Evolutionary conservation across 768 basidiomycete species (phyloP).

Genomic region (Dentipellis sp.): DNA sequence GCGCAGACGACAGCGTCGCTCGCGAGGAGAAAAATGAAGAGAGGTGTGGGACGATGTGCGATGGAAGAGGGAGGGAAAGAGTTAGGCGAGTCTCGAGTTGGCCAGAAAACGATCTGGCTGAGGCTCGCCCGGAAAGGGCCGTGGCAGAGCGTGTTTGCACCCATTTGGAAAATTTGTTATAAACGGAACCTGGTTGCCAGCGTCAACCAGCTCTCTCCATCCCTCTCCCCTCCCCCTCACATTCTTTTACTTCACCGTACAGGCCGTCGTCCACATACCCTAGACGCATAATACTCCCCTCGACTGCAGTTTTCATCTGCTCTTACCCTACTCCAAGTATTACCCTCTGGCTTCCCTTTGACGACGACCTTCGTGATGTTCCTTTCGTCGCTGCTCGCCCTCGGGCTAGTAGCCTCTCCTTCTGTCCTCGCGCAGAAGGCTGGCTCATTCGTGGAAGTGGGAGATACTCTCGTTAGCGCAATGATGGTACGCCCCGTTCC

Average conservation of each 20-base stretch:
- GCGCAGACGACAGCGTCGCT: no score
- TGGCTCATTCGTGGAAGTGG: conserved; percentile 24
- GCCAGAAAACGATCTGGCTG: background rate
- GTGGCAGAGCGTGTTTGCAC: background rate
- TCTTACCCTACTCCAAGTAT: background rate
- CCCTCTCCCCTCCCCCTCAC: background rate
- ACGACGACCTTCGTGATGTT: conserved; percentile 17
- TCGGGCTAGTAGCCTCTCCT: conserved; percentile 33
- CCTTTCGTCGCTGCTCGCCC: conserved; percentile 29
- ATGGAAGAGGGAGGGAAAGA: background rate
- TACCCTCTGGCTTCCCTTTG: background rate
- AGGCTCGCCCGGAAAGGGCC: background rate
- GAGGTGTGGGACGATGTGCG: background rate
- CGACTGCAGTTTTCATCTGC: background rate
- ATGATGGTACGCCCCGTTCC: conserved; percentile 38
- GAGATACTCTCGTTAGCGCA: conserved; percentile 35
- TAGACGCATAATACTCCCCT: background rate
- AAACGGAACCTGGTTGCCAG: background rate
- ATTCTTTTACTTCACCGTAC: background rate
- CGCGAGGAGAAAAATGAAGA: background rate
- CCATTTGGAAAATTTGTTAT: background rate
- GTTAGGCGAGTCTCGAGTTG: background rate
- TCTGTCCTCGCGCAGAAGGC: conserved; percentile 13
- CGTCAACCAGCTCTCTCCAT: background rate
- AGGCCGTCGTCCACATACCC: background rate